Conservation (phyloP, 495 filamentous ascomycete species). For the Lophiostoma macrostomum region DNA sequence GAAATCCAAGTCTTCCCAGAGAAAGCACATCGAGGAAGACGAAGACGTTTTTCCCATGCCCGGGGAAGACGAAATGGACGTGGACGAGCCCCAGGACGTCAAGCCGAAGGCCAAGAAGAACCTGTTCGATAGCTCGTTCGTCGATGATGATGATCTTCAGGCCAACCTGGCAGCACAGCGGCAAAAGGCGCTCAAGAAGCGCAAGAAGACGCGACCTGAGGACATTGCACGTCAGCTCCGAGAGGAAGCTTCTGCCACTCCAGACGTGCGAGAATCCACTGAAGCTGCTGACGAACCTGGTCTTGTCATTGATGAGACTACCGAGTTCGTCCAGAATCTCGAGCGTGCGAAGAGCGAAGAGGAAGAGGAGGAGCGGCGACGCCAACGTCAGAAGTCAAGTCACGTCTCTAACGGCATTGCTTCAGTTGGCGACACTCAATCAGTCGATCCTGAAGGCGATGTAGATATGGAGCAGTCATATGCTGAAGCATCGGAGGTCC, state of each 20-base stretch:
- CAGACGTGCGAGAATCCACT: constrained; percentile 46
- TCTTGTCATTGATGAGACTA: constrained; percentile 88
- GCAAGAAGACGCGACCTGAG: constrained; percentile 76
- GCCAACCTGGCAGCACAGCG: constrained; percentile 77
- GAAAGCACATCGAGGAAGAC: constrained; percentile 77
- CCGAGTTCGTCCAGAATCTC: constrained; percentile 87
- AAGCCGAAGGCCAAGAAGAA: constrained; percentile 54
- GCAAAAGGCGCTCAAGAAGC: constrained; percentile 80
- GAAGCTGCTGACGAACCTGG: constrained; percentile 59
- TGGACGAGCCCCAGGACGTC: constrained; percentile 56
- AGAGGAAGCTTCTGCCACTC: constrained; percentile 64
- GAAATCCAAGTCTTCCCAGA: constrained; percentile 78
- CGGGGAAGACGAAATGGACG: constrained; percentile 66
- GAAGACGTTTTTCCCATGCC: constrained; percentile 63
- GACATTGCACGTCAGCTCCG: constrained; percentile 80
- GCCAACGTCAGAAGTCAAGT: constrained; percentile 42
- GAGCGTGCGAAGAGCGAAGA: constrained; percentile 39
- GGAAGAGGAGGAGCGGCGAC: constrained; percentile 55
- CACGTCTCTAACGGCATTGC: constrained; percentile 36
- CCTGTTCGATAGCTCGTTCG: constrained; percentile 64
- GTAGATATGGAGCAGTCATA: constrained; percentile 61
- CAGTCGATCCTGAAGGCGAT: constrained; percentile 56
- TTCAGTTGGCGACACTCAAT: constrained; percentile 34
- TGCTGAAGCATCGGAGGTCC: constrained; percentile 55
- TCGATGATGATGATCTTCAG: constrained; percentile 92